Conservation (phyloP, 2,329 filamentous ascomycete genomes). For the Cordyceps pruinosa region DNA sequence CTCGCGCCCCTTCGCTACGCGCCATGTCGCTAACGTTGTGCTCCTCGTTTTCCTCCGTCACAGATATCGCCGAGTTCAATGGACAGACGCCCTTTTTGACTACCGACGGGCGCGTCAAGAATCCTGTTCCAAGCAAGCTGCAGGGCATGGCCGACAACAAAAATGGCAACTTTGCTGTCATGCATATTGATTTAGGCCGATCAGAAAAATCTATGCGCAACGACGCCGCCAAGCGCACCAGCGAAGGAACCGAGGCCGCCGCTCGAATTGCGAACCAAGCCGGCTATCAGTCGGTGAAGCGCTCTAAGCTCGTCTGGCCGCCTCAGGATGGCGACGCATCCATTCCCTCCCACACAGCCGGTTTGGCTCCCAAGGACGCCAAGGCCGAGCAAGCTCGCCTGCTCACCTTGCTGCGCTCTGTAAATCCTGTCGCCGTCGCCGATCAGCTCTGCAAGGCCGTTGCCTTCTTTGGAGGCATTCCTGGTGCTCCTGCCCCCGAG, state of each 20-base stretch:
- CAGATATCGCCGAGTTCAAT: constrained; percentile 17
- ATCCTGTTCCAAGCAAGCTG: constrained; percentile 55
- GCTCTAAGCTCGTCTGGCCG: constrained; percentile 31
- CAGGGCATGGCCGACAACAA: constrained; percentile 50
- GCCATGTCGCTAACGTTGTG: not conserved
- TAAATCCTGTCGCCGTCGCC: constrained; percentile 50
- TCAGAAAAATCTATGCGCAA: constrained; percentile 42
- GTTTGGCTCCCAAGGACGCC: constrained; percentile 35
- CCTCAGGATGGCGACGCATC: constrained; percentile 19
- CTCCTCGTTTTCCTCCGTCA: not conserved
- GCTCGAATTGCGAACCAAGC: constrained; percentile 49
- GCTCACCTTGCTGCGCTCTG: constrained; percentile 47
- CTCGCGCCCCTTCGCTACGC: not conserved
- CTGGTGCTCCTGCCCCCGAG: constrained; percentile 46
- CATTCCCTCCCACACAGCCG: constrained; percentile 2
- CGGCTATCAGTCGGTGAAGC: constrained; percentile 45
- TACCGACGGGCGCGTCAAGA: constrained; percentile 34
- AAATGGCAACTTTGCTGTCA: constrained; percentile 56
- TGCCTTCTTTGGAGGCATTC: constrained; percentile 56
- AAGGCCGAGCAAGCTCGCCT: constrained; percentile 55
- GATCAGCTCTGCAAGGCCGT: constrained; percentile 57
- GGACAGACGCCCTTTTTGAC: constrained; percentile 11
- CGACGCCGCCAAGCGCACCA: constrained; percentile 52
- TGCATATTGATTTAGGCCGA: constrained; percentile 50
- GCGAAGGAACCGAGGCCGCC: constrained; percentile 53